Conservation (phyloP, 495 filamentous ascomycete species). For the Xylaria flabelliformis region DNA sequence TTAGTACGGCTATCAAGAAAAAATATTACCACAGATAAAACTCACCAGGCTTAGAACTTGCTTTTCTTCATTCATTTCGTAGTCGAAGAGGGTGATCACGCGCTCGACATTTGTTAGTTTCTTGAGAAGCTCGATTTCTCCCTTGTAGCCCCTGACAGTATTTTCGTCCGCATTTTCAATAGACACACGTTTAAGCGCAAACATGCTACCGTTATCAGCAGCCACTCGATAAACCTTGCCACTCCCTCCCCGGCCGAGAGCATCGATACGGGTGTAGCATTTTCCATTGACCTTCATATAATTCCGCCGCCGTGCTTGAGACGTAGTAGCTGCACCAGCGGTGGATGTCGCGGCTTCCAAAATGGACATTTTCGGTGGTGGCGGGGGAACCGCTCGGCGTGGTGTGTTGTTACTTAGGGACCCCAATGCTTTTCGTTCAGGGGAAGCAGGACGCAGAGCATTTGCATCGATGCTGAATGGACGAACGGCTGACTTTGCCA, state of each 20-base stretch:
- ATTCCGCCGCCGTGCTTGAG: constrained; percentile 76
- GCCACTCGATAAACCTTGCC: constrained; percentile 95
- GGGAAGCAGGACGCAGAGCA: constrained; percentile 48
- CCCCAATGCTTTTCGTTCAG: constrained; percentile 73
- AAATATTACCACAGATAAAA: constrained; percentile 24
- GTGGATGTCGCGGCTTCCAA: constrained; percentile 87
- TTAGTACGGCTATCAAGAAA: not conserved
- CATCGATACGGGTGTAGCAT: constrained; percentile 84
- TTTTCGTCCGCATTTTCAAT: constrained; percentile 87
- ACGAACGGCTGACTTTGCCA: constrained; percentile 60
- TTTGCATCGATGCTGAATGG: constrained; percentile 44
- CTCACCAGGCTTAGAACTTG: constrained; percentile 81
- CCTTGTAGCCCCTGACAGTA: constrained; percentile 88
- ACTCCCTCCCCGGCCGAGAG: constrained; percentile 89
- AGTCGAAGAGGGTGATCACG: constrained; percentile 89
- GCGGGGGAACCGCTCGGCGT: constrained; percentile 77
- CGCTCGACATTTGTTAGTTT: constrained; percentile 83
- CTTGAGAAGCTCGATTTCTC: constrained; percentile 91
- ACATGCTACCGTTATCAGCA: constrained; percentile 93
- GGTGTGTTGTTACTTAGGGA: constrained; percentile 83
- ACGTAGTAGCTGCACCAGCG: constrained; percentile 76
- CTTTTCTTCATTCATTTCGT: constrained; percentile 89
- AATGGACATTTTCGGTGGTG: constrained; percentile 92
- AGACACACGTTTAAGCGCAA: constrained; percentile 91
- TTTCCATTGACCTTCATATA: constrained; percentile 89